Evolutionary conservation across 495 filamentous ascomycete species (phyloP).

Genomic region (Ascodesmis nigricans): DNA sequence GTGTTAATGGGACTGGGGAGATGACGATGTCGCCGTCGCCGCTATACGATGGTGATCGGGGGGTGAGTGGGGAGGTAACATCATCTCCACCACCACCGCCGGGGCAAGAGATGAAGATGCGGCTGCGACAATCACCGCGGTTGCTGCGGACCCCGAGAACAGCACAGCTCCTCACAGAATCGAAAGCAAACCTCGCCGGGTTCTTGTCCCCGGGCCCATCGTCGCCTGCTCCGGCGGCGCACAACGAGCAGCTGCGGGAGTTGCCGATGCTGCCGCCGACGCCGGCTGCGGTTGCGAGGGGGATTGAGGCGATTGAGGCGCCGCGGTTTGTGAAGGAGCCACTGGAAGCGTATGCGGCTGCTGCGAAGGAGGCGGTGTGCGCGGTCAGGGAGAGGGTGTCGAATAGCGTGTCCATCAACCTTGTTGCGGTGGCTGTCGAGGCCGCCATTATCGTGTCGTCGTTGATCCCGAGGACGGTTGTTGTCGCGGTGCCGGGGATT

Average conservation of each 20-base stretch:
- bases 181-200: constrained; percentile 10
- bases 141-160: constrained; percentile 7
- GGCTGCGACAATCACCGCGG: constrained; percentile 20
- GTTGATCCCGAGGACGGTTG: constrained; percentile 43
- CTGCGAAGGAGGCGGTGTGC: constrained; percentile 34
- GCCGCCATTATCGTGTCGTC: constrained; percentile 35
- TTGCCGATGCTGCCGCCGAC: constrained; percentile 61
- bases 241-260: constrained; percentile 26
- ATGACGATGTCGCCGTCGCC: no score
- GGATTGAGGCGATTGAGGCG: constrained; percentile 46
- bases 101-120: constrained; percentile 27
- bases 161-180: constrained; percentile 6
- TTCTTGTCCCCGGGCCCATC: background rate
- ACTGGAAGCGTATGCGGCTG: no score
- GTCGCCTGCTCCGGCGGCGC: constrained; percentile 19
- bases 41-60: no score
- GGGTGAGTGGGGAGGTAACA: no score
- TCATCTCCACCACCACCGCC: constrained; percentile 26
- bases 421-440: constrained; percentile 43
- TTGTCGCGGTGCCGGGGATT: constrained; percentile 46
- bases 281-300: constrained; percentile 61
- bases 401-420: constrained; percentile 41
- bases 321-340: constrained; percentile 28
- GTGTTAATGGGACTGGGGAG: no score
- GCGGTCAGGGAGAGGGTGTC: constrained; percentile 42